Percentiles rank a stretch among this genome's conserved stretches.
Evolutionary conservation across 352 stramenopile species (phyloP).

Genomic region (Lagenidium giganteum): DNA sequence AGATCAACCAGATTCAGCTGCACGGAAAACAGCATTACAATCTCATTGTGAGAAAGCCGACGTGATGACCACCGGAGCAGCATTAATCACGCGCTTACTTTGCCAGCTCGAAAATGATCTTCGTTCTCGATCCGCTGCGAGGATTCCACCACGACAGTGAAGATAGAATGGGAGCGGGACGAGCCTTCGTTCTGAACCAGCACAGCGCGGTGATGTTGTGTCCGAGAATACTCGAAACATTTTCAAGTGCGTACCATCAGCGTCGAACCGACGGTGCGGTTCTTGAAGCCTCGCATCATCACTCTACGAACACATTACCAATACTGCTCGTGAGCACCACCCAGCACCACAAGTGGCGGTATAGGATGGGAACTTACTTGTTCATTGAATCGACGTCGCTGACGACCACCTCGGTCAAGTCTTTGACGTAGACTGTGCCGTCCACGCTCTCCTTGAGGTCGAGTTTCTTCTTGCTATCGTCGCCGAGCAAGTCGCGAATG

Average conservation of each 20-base stretch:
- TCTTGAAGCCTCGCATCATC: conserved; percentile 83
- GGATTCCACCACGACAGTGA: conserved; percentile 79
- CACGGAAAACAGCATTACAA: too few species aligned
- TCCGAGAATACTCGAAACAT: not conserved
- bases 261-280: conserved; percentile 71
- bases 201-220: not conserved
- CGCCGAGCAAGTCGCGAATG: conserved; percentile 86
- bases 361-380: conserved; percentile 11
- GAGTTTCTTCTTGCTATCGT: conserved; percentile 78
- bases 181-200: conserved; percentile 67
- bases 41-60: too few species aligned
- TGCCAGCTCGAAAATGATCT: conserved; percentile 80
- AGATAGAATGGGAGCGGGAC: conserved; percentile 83
- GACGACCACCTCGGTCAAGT: conserved; percentile 83
- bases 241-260: conserved; percentile 54
- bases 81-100: conserved; percentile 32
- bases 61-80: too few species aligned
- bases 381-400: conserved; percentile 74
- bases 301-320: too few species aligned
- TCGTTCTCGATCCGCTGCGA: conserved; percentile 70
- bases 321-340: too few species aligned
- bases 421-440: conserved; percentile 85
- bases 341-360: too few species aligned
- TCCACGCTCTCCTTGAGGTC: conserved; percentile 82
- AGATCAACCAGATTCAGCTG: conserved; percentile 83